Base-by-base conservation (phyloP, 495 filamentous ascomycete genomes). In the Neurospora sp. region DNA sequence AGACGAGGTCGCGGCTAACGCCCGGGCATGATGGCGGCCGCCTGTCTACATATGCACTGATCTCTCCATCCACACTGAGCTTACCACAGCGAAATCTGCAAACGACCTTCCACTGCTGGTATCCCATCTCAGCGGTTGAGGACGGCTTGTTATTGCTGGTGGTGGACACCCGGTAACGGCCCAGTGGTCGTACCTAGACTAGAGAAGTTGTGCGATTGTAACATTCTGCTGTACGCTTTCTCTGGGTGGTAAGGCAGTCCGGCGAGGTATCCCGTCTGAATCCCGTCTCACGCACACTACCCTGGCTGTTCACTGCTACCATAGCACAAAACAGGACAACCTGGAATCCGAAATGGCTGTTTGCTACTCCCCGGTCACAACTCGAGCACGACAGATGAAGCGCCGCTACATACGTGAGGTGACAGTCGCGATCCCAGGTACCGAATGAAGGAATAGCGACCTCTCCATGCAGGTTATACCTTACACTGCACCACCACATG, bases 361-460 rank as follows among this genome's bases (percentile, higher is more conserved):
- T 38, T 68, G 14, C 38, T 40, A 35, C 59, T 61, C 73, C 48
- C 68, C 22, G 72, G 41, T 27, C 68, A 48, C 72, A 12, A 35
- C 31, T 44, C 31, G 18, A 37, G 69, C 68, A 70, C 40, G 39
- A 69, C 59, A 46, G 61, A 40, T 73, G 72, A 46, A 38, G 66
- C 68, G 72, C 66, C 46, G 39, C 72, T 73, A 35, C 31, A 31
- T 3, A 31, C 68, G 1, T 66, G 53, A 66, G 53, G 27, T 66
- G 53, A 66, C 53, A 69, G 72, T 73, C 16, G 68, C 66, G 48
- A 70, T 70, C 42, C 72, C 72, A 70, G 72, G 72, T 70, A 70
- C 72, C 72, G 41, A 46, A 73, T 27, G 20, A 59, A 59, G 48
- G 20, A 59, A 4, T 35, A 66, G 53, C 14, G 18, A 66, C 53